A percentile compares a stretch with the other conserved stretches of the same genome.
Evolutionary conservation across 1,284 basidiomycete species (phyloP).

Genomic region (Butyriboletus appendiculatus): DNA sequence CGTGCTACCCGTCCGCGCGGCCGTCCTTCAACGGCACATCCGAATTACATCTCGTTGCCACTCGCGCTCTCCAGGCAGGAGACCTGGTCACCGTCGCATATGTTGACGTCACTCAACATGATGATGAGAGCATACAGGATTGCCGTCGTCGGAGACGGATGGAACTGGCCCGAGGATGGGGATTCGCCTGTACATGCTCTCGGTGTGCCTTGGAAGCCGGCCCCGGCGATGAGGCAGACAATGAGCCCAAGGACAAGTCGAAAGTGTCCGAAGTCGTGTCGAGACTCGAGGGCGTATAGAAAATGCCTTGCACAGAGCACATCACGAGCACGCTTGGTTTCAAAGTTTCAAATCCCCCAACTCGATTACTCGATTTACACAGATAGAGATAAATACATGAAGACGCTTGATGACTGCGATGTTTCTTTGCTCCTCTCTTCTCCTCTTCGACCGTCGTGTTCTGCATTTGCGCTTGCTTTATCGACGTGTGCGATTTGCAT

Average conservation of each 20-base stretch:
- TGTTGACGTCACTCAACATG: constrained; percentile 61
- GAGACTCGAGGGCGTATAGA: constrained; percentile 39
- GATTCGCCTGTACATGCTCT: constrained; percentile 69
- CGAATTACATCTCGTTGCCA: constrained; percentile 68
- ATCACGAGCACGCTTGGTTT: neutral
- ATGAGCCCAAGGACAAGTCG: constrained; percentile 53
- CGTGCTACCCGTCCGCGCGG: constrained; percentile 64
- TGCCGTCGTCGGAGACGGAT: constrained; percentile 63
- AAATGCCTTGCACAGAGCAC: neutral
- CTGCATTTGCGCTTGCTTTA: neutral
- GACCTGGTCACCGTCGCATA: constrained; percentile 75
- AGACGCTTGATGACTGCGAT: neutral
- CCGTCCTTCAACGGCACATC: constrained; percentile 66
- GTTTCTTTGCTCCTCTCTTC: neutral
- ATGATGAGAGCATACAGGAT: constrained; percentile 52
- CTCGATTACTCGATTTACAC: neutral
- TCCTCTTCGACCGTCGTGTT: neutral
- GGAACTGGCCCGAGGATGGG: constrained; percentile 79
- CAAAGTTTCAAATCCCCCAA: neutral
- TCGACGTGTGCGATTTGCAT: neutral
- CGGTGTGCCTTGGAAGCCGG: constrained; percentile 59
- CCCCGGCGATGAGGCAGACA: constrained; percentile 40
- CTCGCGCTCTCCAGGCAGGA: constrained; percentile 62
- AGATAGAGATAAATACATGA: neutral
- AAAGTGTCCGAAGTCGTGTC: constrained; percentile 54